Conservation (phyloP, 2,329 filamentous ascomycete genomes). For the Zasmidium angulare region DNA sequence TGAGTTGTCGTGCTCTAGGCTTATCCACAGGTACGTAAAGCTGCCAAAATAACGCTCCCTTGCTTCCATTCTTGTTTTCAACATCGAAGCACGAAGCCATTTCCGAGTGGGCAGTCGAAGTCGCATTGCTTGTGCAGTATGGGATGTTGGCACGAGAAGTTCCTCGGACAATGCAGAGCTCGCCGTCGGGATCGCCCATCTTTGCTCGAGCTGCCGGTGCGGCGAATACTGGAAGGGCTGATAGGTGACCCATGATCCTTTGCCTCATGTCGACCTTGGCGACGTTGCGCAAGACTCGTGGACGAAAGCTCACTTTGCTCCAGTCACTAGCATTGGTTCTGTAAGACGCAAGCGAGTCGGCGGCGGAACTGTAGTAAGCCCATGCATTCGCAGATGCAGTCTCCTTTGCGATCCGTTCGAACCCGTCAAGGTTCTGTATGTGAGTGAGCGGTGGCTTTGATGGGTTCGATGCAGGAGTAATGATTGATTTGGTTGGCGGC, state of each 20-base stretch:
- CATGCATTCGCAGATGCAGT: not conserved
- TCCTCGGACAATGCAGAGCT: constrained; percentile 33
- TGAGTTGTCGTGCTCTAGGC: constrained; percentile 50
- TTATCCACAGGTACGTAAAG: constrained; percentile 62
- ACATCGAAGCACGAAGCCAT: not conserved
- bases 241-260: constrained; percentile 33
- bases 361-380: not conserved
- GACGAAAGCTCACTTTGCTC: constrained; percentile 46
- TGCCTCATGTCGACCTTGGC: constrained; percentile 36
- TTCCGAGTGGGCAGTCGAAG: constrained; percentile 23
- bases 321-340: not conserved
- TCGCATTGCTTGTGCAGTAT: constrained; percentile 29
- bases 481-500: not conserved
- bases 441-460: not conserved
- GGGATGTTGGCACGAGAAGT: constrained; percentile 35
- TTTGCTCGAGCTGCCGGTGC: constrained; percentile 35
- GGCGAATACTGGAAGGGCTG: constrained; percentile 38
- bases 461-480: not conserved
- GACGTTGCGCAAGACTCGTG: constrained; percentile 47
- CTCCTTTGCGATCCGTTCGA: not conserved
- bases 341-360: not conserved
- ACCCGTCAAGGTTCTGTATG: not conserved
- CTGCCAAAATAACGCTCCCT: constrained; percentile 54
- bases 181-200: constrained; percentile 32
- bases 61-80: not conserved